Percentiles rank a stretch among this genome's conserved stretches.
Evolutionary conservation across 2,329 filamentous ascomycete genomes (phyloP).

Genomic region (Fusarium newnesense): DNA sequence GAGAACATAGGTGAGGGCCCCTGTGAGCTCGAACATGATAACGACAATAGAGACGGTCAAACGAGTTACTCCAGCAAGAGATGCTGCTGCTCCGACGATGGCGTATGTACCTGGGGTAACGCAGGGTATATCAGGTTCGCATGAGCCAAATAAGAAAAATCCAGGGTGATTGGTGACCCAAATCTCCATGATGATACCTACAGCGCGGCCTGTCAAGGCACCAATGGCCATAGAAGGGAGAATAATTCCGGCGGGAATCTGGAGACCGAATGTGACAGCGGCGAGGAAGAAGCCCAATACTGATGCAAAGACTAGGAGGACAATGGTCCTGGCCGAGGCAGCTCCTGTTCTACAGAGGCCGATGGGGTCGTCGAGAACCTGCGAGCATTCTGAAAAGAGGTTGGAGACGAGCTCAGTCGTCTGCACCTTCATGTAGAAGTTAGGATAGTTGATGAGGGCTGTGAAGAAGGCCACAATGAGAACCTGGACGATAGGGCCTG

Average conservation of each 20-base stretch:
- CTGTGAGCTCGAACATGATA: slow-evolving; percentile 99
- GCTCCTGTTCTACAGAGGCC: slow-evolving; percentile 90
- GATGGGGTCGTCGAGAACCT: slow-evolving; percentile 84
- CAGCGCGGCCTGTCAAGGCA: slow-evolving; percentile 85
- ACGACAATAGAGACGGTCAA: slow-evolving; percentile 99
- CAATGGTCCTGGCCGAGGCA: slow-evolving; percentile 82
- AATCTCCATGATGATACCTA: slow-evolving; percentile 90
- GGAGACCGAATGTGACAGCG: slow-evolving; percentile 89
- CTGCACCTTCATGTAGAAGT: slow-evolving; percentile 95
- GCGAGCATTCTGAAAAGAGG: slow-evolving; percentile 90
- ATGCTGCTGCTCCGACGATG: slow-evolving; percentile 93
- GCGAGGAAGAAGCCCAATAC: slow-evolving; percentile 86
- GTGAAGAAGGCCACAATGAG: slow-evolving; percentile 82
- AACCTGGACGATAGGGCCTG: slow-evolving; percentile 83
- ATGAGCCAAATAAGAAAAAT: slow-evolving; percentile 82
- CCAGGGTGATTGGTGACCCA: slow-evolving; percentile 82
- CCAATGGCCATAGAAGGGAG: slow-evolving; percentile 96
- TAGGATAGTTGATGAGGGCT: slow-evolving; percentile 92
- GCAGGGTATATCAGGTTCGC: slow-evolving; percentile 86
- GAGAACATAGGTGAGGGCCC: slow-evolving; percentile 93
- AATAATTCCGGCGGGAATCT: slow-evolving; percentile 95
- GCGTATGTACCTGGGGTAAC: slow-evolving; percentile 96
- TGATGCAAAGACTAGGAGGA: slow-evolving; percentile 84
- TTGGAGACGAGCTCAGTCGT: slow-evolving; percentile 90
- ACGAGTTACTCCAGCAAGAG: slow-evolving; percentile 91